Evolutionary conservation across 768 basidiomycete species (phyloP).

Genomic region (Boletus reticulatus): DNA sequence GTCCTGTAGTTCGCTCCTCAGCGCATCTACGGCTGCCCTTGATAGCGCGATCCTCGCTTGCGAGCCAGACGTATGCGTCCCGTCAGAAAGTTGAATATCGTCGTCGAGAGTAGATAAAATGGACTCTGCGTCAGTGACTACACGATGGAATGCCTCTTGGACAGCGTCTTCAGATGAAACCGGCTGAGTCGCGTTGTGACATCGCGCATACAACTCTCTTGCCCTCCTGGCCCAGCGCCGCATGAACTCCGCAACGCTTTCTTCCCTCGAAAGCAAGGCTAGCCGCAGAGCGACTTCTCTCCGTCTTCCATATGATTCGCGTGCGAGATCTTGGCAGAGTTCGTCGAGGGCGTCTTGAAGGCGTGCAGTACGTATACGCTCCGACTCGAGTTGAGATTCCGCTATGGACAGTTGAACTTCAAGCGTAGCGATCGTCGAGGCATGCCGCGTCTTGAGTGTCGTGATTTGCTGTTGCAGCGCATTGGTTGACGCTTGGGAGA

Average conservation of each 20-base stretch:
- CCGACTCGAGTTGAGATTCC: constrained; percentile 42
- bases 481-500: constrained; percentile 74
- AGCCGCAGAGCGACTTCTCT: constrained; percentile 69
- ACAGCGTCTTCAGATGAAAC: constrained; percentile 17
- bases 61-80: constrained; percentile 38
- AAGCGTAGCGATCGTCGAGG: constrained; percentile 57
- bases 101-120: constrained; percentile 36
- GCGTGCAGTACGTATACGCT: constrained; percentile 42
- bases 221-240: constrained; percentile 54
- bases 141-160: constrained; percentile 29
- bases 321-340: constrained; percentile 64
- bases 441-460: constrained; percentile 58
- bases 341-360: constrained; percentile 67
- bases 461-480: constrained; percentile 59
- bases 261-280: constrained; percentile 62
- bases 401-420: constrained; percentile 46
- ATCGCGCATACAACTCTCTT: constrained; percentile 39
- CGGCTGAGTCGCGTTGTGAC: constrained; percentile 8
- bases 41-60: constrained; percentile 52
- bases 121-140: constrained; percentile 35
- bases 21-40: constrained; percentile 45
- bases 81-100: constrained; percentile 22
- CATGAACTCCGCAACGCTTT: constrained; percentile 52
- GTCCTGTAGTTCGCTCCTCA: constrained; percentile 56
- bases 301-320: constrained; percentile 70